Conservation (phyloP, 164 flowering plant genomes). For the Amborella trichopoda region DNA sequence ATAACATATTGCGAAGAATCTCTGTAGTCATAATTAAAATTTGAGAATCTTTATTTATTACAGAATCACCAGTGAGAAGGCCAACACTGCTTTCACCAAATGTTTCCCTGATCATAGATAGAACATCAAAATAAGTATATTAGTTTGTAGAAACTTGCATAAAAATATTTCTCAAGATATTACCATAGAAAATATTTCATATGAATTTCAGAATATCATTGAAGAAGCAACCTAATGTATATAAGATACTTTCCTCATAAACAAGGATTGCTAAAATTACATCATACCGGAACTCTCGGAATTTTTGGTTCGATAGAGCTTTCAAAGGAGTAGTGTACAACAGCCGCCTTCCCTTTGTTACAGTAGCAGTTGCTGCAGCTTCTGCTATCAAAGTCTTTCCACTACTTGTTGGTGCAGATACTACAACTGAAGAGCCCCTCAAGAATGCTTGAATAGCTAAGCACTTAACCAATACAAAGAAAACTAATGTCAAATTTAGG, state of each 20-base stretch:
- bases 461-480: conserved; percentile 25
- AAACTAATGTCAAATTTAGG: neutral
- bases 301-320: conserved; percentile 94
- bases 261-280: too few species aligned
- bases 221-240: too few species aligned
- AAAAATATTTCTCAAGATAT: too few species aligned
- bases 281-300: conserved; percentile 86
- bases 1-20: conserved; percentile 90
- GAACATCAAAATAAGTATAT: too few species aligned
- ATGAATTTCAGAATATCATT: too few species aligned
- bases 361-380: conserved; percentile 82
- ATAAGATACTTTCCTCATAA: too few species aligned
- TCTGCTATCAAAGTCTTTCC: conserved; percentile 98
- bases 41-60: conserved; percentile 79
- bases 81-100: conserved; percentile 93
- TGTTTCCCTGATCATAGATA: conserved; percentile 36
- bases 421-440: conserved; percentile 86
- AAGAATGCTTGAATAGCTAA: conserved; percentile 75
- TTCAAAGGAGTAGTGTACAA: conserved; percentile 94
- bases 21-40: conserved; percentile 93
- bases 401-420: conserved; percentile 96
- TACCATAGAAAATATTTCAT: too few species aligned
- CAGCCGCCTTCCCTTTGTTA: conserved; percentile 65
- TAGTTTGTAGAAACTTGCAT: too few species aligned
- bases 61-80: conserved; percentile 91